Conservation (phyloP, 306 rosid species). For the Alnus rubra region DNA sequence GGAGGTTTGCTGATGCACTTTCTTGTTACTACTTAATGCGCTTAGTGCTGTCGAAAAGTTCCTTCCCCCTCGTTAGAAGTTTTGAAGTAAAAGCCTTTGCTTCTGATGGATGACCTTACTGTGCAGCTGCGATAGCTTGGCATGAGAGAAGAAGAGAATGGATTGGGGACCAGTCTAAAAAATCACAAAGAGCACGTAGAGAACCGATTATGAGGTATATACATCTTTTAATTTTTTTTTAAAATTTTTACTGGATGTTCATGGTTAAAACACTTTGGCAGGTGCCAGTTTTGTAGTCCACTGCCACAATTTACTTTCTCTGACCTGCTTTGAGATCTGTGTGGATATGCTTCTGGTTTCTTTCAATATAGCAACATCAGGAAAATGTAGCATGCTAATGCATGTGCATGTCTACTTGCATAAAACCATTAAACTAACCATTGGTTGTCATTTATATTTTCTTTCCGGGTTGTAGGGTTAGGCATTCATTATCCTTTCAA, state of each 20-base stretch:
- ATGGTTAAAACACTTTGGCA: not conserved
- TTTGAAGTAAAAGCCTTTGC: constrained; percentile 8
- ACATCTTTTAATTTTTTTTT: constrained; percentile 5
- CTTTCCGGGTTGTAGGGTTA: not conserved
- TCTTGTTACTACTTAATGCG: not conserved
- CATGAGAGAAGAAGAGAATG: constrained; percentile 61
- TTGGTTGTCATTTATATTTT: not conserved
- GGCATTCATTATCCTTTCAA: not conserved
- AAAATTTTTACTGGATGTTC: not conserved
- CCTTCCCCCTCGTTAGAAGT: constrained; percentile 2
- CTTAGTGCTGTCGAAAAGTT: not conserved
- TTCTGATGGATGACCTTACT: not conserved
- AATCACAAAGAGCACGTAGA: constrained; percentile 35
- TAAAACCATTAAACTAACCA: not conserved
- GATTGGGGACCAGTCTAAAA: constrained; percentile 52
- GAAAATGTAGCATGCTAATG: not conserved
- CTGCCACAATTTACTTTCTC: not conserved
- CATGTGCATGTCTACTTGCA: not conserved
- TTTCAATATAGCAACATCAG: not conserved
- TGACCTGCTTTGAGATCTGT: not conserved
- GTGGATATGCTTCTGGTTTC: not conserved
- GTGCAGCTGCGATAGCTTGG: constrained; percentile 79
- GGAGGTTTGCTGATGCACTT: not conserved
- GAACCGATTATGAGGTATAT: constrained; percentile 64
- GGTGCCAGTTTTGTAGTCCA: not conserved